Conservation (phyloP, 1,139 yeast species). For the Pichia sp. region DNA sequence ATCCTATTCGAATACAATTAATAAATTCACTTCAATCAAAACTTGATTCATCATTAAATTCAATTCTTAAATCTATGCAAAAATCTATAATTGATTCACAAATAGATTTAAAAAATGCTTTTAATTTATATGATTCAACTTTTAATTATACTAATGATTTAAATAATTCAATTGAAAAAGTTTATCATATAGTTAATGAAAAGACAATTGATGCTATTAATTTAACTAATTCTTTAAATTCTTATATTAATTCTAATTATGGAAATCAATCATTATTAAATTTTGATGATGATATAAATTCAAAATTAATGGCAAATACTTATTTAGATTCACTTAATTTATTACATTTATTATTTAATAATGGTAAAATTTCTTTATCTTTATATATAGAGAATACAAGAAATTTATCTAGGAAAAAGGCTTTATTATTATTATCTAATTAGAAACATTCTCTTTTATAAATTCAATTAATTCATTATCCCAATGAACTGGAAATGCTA, state of each 20-base stretch:
- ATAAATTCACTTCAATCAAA: background rate
- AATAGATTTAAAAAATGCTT: background rate
- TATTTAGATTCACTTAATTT: slow-evolving; percentile 58
- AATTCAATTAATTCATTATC: slow-evolving; percentile 20
- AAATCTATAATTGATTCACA: background rate
- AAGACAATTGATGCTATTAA: background rate
- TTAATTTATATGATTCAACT: background rate
- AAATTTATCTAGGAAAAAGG: background rate
- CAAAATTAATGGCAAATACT: slow-evolving; percentile 35
- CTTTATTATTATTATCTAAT: background rate
- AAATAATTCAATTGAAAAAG: background rate
- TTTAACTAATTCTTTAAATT: background rate
- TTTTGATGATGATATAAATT: background rate
- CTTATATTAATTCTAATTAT: background rate
- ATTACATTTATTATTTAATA: slow-evolving; percentile 44
- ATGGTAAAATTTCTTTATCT: slow-evolving; percentile 38
- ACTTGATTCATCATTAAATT: background rate
- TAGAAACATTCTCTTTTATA: slow-evolving; percentile 1
- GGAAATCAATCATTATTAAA: background rate
- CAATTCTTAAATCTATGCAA: background rate
- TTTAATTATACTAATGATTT: background rate
- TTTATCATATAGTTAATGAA: background rate
- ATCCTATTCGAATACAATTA: slow-evolving; percentile 4
- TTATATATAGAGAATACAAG: slow-evolving; percentile 37
- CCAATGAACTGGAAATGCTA: slow-evolving; percentile 71